Conservation (phyloP, 768 basidiomycete genomes). For the Lactarius evosmus region DNA sequence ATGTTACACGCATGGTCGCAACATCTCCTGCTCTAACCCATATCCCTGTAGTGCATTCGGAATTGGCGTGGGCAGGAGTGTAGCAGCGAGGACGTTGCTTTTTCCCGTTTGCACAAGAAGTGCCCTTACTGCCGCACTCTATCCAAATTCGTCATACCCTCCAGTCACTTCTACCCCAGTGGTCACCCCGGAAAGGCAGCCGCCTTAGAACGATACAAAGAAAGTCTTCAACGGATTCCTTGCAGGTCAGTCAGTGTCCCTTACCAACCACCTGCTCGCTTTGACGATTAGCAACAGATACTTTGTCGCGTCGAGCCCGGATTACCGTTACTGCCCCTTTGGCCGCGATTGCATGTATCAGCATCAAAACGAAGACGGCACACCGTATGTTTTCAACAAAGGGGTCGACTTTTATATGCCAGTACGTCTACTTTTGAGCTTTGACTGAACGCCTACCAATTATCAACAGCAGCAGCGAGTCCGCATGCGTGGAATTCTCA, state of each 20-base stretch:
- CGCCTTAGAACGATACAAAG: conserved; percentile 57
- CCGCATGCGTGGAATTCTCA: conserved; percentile 4
- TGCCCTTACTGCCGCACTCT: conserved; percentile 74
- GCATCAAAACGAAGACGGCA: conserved; percentile 65
- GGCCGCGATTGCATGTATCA: conserved; percentile 81
- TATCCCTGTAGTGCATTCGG: conserved; percentile 59
- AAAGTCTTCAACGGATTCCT: conserved; percentile 65
- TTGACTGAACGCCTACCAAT: background rate
- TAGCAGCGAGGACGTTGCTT: conserved; percentile 49
- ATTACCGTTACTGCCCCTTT: conserved; percentile 65
- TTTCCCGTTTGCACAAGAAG: conserved; percentile 63
- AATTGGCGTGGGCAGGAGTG: conserved; percentile 67
- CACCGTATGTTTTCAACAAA: conserved; percentile 50
- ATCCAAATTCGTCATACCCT: conserved; percentile 70
- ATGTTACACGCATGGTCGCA: background rate
- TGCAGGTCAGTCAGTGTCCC: conserved; percentile 58
- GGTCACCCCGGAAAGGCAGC: conserved; percentile 51
- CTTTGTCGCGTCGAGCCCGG: conserved; percentile 51
- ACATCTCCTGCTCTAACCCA: conserved; percentile 2
- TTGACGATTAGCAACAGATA: conserved; percentile 42
- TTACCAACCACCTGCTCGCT: background rate
- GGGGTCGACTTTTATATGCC: conserved; percentile 55
- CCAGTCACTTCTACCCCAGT: conserved; percentile 60
- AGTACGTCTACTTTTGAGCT: conserved; percentile 35
- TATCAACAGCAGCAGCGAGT: conserved; percentile 18